Percentiles rank a stretch among this genome's conserved stretches.
Evolutionary conservation across 345 rosid species (phyloP).

Genomic region (Leavenworthia alabamica): DNA sequence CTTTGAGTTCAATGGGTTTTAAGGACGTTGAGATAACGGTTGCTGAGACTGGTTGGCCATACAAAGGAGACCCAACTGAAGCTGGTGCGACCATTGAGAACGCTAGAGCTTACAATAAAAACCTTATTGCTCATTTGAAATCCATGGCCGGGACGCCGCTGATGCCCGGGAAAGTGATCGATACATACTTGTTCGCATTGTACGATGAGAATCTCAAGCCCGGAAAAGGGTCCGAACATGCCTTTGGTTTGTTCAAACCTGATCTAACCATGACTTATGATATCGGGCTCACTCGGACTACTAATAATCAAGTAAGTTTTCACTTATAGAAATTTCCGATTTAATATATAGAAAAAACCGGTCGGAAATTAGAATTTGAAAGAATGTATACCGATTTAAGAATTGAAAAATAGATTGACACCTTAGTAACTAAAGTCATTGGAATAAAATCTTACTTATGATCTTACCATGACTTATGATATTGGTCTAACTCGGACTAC

Average conservation of each 20-base stretch:
- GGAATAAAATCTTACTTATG: not conserved
- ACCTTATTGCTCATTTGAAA: slow-evolving; percentile 71
- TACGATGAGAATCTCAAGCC: slow-evolving; percentile 89
- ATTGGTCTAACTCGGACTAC: slow-evolving; percentile 53
- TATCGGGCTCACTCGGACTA: slow-evolving; percentile 53
- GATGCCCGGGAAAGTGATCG: slow-evolving; percentile 84
- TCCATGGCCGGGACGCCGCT: slow-evolving; percentile 77
- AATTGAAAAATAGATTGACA: not conserved
- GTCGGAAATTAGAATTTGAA: not conserved
- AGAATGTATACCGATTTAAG: not conserved
- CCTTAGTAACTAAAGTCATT: not conserved
- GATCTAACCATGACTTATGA: slow-evolving; percentile 75
- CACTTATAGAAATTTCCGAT: not conserved
- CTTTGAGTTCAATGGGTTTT: slow-evolving; percentile 54
- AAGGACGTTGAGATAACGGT: slow-evolving; percentile 77
- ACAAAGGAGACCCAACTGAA: slow-evolving; percentile 70
- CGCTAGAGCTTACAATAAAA: slow-evolving; percentile 77
- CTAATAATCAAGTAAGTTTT: slow-evolving; percentile 28
- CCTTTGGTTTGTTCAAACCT: slow-evolving; percentile 70
- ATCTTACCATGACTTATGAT: slow-evolving; percentile 52
- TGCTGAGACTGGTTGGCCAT: slow-evolving; percentile 98
- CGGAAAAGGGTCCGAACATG: slow-evolving; percentile 59
- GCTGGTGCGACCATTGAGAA: slow-evolving; percentile 69
- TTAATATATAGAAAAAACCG: not conserved
- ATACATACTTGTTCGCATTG: slow-evolving; percentile 76